A percentile compares a stretch with the other conserved stretches of the same genome.
Evolutionary conservation across 2,329 filamentous ascomycete genomes (phyloP).

Genomic region (Aotearoamyces nothofagi): DNA sequence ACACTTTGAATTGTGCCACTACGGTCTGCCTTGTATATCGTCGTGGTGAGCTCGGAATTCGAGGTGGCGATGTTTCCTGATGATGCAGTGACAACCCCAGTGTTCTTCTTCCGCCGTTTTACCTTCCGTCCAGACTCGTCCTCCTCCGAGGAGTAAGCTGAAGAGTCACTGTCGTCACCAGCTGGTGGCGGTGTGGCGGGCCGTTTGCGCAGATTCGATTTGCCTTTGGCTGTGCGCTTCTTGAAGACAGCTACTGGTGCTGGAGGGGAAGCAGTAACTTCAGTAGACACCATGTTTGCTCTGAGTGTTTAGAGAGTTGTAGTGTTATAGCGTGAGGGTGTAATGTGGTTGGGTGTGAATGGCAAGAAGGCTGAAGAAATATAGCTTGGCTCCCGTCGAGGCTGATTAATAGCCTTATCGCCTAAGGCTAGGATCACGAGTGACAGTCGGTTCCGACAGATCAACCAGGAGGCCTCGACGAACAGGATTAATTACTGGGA

Average conservation of each 20-base stretch:
- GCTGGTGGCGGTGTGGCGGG: constrained; percentile 62
- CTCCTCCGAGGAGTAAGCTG: constrained; percentile 57
- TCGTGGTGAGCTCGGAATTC: constrained; percentile 30
- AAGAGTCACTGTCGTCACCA: constrained; percentile 40
- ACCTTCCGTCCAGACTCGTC: constrained; percentile 62
- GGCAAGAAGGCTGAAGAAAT: no score
- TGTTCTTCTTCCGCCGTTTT: constrained; percentile 63
- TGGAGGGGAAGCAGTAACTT: neutral
- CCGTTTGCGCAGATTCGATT: constrained; percentile 67
- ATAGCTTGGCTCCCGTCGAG: no score
- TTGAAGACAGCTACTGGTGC: constrained; percentile 56
- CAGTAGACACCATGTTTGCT: constrained; percentile 1
- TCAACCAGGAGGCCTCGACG: no score
- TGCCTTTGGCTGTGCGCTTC: constrained; percentile 64
- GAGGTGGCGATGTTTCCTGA: constrained; percentile 28
- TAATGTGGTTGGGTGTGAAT: no score
- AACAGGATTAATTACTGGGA: no score
- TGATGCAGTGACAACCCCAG: constrained; percentile 49
- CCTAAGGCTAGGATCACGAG: no score
- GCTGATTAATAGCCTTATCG: no score
- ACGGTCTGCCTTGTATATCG: constrained; percentile 45
- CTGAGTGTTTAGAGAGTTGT: no score
- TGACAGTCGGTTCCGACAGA: no score
- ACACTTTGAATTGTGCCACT: constrained; percentile 44
- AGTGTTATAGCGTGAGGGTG: no score